These are phyloP conservation scores for Basipetospora chlamydospora DNA, from an alignment of 2,329 filamentous ascomycete species.

Conservation along the genomic window DNA sequence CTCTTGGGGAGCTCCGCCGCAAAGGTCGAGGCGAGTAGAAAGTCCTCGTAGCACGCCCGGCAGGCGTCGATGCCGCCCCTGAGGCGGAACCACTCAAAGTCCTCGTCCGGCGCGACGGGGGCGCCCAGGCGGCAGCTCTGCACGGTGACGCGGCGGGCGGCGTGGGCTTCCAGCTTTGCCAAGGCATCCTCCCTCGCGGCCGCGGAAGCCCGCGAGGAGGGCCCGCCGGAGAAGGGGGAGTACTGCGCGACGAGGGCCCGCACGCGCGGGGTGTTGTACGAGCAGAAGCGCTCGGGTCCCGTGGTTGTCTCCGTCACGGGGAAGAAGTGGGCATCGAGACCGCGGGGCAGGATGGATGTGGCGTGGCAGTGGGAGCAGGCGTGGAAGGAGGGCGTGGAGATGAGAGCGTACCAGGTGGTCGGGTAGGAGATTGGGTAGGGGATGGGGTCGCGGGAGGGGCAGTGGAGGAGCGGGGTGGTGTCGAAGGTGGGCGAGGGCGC, in stretches of 20 bases:
- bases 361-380: conserved; percentile 5
- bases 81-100: conserved; percentile 3
- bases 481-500: conserved; percentile 3
- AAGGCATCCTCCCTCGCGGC: background rate
- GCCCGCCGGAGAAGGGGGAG: background rate
- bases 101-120: conserved; percentile 2
- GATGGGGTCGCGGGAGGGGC: conserved; percentile 5
- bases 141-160: background rate
- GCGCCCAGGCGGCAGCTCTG: background rate
- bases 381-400: conserved; percentile 2
- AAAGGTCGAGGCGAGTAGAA: conserved; percentile 1
- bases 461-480: conserved; percentile 4
- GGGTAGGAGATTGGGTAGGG: conserved; percentile 6
- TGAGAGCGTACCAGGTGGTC: conserved; percentile 5
- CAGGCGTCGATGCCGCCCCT: conserved; percentile 3
- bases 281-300: conserved; percentile 4
- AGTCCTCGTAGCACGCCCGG: conserved; percentile 4
- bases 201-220: background rate
- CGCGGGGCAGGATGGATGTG: background rate
- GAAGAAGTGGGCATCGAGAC: conserved; percentile 1
- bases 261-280: conserved; percentile 4
- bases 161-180: conserved; percentile 1
- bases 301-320: conserved; percentile 3
- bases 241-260: conserved; percentile 1
- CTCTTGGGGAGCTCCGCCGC: background rate